A percentile compares a stretch with the other conserved stretches of the same genome.
Conservation (phyloP, 1,139 yeast species). For the Nakaseomyces kungkrabaensis region DNA sequence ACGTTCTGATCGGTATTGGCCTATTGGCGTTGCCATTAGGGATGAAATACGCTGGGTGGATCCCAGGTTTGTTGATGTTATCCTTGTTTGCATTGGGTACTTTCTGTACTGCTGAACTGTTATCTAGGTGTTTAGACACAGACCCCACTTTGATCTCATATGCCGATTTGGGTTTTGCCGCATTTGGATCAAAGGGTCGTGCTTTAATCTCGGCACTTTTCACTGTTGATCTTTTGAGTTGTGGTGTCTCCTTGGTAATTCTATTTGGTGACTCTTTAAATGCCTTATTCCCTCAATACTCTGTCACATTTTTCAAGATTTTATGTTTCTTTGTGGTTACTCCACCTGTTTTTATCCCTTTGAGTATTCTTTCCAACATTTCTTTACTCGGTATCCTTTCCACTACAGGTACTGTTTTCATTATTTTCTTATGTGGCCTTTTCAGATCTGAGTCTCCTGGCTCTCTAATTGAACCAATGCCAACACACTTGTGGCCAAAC, state of each 20-base stretch:
- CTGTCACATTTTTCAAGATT: slow-evolving; percentile 45
- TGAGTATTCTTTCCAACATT: slow-evolving; percentile 59
- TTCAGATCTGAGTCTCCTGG: slow-evolving; percentile 50
- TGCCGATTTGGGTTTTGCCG: slow-evolving; percentile 76
- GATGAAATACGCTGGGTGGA: slow-evolving; percentile 70
- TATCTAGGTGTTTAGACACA: slow-evolving; percentile 58
- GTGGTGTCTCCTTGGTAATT: slow-evolving; percentile 65
- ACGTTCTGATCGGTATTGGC: slow-evolving; percentile 80
- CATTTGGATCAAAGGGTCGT: slow-evolving; percentile 54
- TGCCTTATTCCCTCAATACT: slow-evolving; percentile 48
- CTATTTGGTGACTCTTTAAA: slow-evolving; percentile 77
- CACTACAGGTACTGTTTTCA: slow-evolving; percentile 51
- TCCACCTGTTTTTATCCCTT: slow-evolving; percentile 56
- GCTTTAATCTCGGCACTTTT: slow-evolving; percentile 61
- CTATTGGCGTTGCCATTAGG: slow-evolving; percentile 78
- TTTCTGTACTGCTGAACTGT: slow-evolving; percentile 55
- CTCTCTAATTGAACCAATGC: slow-evolving; percentile 49
- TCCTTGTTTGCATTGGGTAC: slow-evolving; percentile 53
- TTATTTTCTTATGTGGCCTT: slow-evolving; percentile 57
- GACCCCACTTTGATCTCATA: slow-evolving; percentile 75
- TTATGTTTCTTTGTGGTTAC: slow-evolving; percentile 52
- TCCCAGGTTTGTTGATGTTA: slow-evolving; percentile 49
- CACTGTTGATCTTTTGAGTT: slow-evolving; percentile 68
- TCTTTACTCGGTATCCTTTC: slow-evolving; percentile 66
- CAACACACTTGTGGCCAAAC: slow-evolving; percentile 43